Conservation (phyloP, 768 basidiomycete genomes). For the Lentinula edodes region DNA sequence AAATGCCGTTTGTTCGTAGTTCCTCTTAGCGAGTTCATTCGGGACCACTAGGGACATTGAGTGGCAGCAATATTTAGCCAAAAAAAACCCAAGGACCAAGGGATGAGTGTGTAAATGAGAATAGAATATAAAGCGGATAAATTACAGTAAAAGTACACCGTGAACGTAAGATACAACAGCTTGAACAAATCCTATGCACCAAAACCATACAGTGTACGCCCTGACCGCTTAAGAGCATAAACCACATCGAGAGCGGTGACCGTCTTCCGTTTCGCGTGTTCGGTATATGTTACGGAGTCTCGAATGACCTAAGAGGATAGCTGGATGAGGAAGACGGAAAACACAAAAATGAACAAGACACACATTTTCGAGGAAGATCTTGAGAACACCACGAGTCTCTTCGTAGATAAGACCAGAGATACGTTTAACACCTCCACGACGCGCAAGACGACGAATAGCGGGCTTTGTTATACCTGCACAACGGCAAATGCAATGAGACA, state of each 20-base stretch:
- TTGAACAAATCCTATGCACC: slow-evolving; percentile 40
- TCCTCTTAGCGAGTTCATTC: not conserved
- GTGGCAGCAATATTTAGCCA: no score
- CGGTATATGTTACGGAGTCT: slow-evolving; percentile 90
- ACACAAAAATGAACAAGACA: slow-evolving; percentile 12
- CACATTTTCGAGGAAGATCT: slow-evolving; percentile 82
- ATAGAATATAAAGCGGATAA: not conserved
- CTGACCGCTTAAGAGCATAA: slow-evolving; percentile 71
- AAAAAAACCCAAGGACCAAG: no score
- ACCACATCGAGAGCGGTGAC: slow-evolving; percentile 85
- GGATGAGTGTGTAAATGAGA: no score
- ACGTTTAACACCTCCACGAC: slow-evolving; percentile 92
- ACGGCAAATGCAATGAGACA: not conserved
- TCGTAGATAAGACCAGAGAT: slow-evolving; percentile 85
- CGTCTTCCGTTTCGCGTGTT: slow-evolving; percentile 85
- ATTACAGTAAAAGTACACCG: slow-evolving; percentile 9
- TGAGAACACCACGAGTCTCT: slow-evolving; percentile 87
- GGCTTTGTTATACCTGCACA: slow-evolving; percentile 68
- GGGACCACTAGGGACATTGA: no score
- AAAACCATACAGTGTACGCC: slow-evolving; percentile 78
- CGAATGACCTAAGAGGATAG: slow-evolving; percentile 53
- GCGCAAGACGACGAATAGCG: slow-evolving; percentile 81
- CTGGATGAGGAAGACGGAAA: not conserved
- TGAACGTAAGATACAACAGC: no score
- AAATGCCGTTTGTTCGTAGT: no score